Evolutionary conservation across 129 eudicot genomes (phyloP).

Genomic region (Escallonia rubra): DNA sequence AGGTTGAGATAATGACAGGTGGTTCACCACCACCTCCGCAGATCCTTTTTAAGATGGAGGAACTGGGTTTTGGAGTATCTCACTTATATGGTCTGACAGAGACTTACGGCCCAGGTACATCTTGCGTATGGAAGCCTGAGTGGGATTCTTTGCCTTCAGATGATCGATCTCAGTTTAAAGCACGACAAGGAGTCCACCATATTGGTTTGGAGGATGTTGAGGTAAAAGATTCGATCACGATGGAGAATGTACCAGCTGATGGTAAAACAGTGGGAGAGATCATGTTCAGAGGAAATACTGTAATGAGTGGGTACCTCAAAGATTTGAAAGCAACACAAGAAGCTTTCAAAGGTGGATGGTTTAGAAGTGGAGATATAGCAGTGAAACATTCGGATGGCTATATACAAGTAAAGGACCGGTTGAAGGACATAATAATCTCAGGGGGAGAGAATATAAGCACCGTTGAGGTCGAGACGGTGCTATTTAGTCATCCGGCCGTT

Average conservation of each 20-base stretch:
- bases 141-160: conserved; percentile 57
- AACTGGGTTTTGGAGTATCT: conserved; percentile 51
- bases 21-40: conserved; percentile 75
- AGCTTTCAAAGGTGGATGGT: conserved; percentile 65
- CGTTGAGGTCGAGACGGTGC: conserved; percentile 56
- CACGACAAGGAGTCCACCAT: conserved; percentile 71
- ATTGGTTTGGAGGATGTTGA: conserved; percentile 49
- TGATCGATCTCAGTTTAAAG: conserved; percentile 44
- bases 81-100: conserved; percentile 75
- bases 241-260: conserved; percentile 55
- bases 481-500: conserved; percentile 58
- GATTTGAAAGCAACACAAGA: conserved; percentile 52
- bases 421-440: conserved; percentile 57
- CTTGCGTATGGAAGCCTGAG: conserved; percentile 64
- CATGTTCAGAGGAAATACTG: conserved; percentile 68
- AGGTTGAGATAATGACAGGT: conserved; percentile 57
- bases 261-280: conserved; percentile 62
- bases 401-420: conserved; percentile 57
- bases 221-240: conserved; percentile 45
- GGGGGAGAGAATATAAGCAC: conserved; percentile 76
- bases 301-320: conserved; percentile 68
- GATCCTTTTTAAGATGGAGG: conserved; percentile 50
- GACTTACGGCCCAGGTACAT: conserved; percentile 64
- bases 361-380: conserved; percentile 58
- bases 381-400: conserved; percentile 64